Evolutionary conservation across 345 rosid species (phyloP).

Genomic region (Euphorbia pulcherrima): DNA sequence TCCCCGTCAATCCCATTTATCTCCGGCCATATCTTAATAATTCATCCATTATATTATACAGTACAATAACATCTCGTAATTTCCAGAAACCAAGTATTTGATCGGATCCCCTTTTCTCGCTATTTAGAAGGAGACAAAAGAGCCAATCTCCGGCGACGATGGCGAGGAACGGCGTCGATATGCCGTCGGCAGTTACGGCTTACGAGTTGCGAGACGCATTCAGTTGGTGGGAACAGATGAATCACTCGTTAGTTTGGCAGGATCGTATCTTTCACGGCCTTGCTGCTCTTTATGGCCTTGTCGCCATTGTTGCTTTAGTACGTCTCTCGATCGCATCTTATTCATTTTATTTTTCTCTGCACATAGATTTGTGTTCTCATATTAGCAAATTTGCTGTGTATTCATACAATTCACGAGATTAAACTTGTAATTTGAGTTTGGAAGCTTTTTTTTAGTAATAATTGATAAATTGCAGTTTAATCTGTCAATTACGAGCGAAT

Average conservation of each 20-base stretch:
- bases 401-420: neutral
- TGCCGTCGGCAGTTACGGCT: slow-evolving; percentile 36
- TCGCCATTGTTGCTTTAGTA: slow-evolving; percentile 71
- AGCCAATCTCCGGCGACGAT: slow-evolving; percentile 15
- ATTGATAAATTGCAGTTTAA: too few relatives aligned
- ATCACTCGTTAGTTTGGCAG: slow-evolving; percentile 70
- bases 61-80: neutral
- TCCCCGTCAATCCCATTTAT: neutral
- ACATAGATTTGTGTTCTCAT: neutral
- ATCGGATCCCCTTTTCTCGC: neutral
- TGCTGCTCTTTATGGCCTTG: slow-evolving; percentile 60
- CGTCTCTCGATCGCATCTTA: neutral
- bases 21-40: neutral
- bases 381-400: neutral
- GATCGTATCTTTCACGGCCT: slow-evolving; percentile 74
- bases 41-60: too few relatives aligned
- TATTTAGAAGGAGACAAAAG: too few relatives aligned
- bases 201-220: slow-evolving; percentile 44
- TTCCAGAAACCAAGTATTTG: neutral
- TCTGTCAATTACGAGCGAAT: neutral
- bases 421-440: neutral
- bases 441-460: neutral
- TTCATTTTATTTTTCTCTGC: too few relatives aligned
- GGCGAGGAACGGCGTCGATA: slow-evolving; percentile 25
- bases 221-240: slow-evolving; percentile 70